phyloP scores from a whole-genome alignment of 169 alveolate species.

The Cryptosporidium meleagridis region DNA sequence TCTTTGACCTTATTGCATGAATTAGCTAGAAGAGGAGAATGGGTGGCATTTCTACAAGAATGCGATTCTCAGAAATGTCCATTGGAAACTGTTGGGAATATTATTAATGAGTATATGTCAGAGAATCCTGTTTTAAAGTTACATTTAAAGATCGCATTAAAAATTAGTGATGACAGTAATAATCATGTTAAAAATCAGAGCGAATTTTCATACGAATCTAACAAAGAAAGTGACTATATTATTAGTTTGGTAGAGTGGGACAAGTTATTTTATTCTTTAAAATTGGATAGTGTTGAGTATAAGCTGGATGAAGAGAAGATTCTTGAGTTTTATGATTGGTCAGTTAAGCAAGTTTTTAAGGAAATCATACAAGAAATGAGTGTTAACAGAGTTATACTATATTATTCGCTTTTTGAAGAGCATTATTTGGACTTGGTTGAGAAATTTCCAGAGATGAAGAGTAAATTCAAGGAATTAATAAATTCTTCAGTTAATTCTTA shows the following conservation, averaged over 20 bases:
- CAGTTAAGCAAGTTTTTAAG: constrained; percentile 10
- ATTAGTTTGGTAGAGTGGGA: constrained; percentile 22
- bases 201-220: constrained; percentile 5
- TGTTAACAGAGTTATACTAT: neutral
- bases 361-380: constrained; percentile 15
- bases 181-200: too few species aligned
- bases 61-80: constrained; percentile 87
- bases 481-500: constrained; percentile 19
- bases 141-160: constrained; percentile 68
- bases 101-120: constrained; percentile 84
- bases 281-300: neutral
- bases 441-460: neutral
- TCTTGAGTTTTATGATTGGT: constrained; percentile 32
- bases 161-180: constrained; percentile 3
- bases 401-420: constrained; percentile 27
- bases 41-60: constrained; percentile 86
- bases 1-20: constrained; percentile 86
- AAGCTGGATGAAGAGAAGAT: neutral
- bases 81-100: constrained; percentile 82
- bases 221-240: constrained; percentile 35
- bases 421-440: neutral
- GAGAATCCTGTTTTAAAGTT: constrained; percentile 78
- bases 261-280: neutral
- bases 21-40: constrained; percentile 86
- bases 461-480: neutral